Base-by-base conservation (phyloP, 768 basidiomycete genomes). In the Trametes coccinea region DNA sequence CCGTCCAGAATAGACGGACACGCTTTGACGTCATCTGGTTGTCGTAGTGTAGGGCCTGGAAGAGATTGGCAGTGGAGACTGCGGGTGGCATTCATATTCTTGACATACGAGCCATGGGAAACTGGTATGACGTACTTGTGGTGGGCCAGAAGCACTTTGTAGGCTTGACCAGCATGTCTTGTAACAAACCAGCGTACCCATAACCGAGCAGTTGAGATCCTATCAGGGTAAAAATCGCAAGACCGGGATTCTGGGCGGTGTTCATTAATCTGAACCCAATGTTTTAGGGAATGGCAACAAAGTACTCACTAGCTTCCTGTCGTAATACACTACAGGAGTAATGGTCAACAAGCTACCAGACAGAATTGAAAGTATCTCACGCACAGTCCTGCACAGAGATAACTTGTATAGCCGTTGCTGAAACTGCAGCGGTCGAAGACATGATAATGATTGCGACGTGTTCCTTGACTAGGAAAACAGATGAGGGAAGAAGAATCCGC, bases 81-180 rank as follows among this genome's bases (percentile, higher is more conserved):
- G 48, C 29, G 11, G 13, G 14, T 5, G 22, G 30, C 29, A 14
- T 49, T 31, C 13, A 31, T 2, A 14, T 33, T 22, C 22, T 22
- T 22, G 22, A 22, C 22, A 22, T 22, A 22, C 22, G 22, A 22
- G 22, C 22, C 22, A 22, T 22, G 22, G 22, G 22, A 22, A 22
- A 22, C 22, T 22, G 22, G 22, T 22, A 22, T 22, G 22, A 22
- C 72, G 37, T 49, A 72, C 71, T 72, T 41, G 61, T 68, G 3
- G 61, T 50, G 5, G 71, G 71, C 71, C 71, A 72, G 67, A 72
- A 72, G 59, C 68, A 70, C 65, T 72, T 72, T 4, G 80, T 83
- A 0, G 84, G 77, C 45, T 83, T 82, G 9, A 86, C 82, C 39
- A 83, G 75, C 66, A 84, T 79, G 10, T 80, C 73, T 8, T 81